These are phyloP conservation scores for Arthroderma sp. DNA, from an alignment of 2,329 filamentous ascomycete species.

Conservation along the genomic window DNA sequence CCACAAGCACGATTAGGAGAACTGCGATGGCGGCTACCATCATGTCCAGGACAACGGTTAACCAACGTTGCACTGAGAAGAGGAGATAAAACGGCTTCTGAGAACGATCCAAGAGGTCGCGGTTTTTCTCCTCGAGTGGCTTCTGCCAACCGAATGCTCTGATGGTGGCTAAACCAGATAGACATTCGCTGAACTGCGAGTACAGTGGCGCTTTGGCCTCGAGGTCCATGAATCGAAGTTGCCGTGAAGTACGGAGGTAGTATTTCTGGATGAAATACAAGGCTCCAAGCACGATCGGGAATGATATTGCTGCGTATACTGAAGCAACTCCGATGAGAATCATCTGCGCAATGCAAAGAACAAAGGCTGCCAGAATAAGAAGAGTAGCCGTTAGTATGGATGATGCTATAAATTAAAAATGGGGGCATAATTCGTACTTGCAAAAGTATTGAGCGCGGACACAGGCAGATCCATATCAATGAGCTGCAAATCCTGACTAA, in stretches of 20 bases:
- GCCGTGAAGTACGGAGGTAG: conserved; percentile 48
- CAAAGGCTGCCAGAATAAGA: conserved; percentile 14
- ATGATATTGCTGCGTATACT: conserved; percentile 26
- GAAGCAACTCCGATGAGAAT: conserved; percentile 27
- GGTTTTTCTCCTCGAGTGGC: conserved; percentile 32
- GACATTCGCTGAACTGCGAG: conserved; percentile 44
- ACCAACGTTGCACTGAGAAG: conserved; percentile 45
- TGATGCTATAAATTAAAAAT: background rate
- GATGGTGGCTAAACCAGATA: conserved; percentile 43
- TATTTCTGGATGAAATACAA: conserved; percentile 37
- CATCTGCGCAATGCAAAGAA: conserved; percentile 26
- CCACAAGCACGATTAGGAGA: conserved; percentile 37
- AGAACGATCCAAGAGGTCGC: conserved; percentile 38
- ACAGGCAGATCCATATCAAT: conserved; percentile 33
- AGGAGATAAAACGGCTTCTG: conserved; percentile 47
- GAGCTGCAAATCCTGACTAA: conserved; percentile 33
- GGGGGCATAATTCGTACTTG: conserved; percentile 14
- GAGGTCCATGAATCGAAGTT: conserved; percentile 47
- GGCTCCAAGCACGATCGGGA: conserved; percentile 25
- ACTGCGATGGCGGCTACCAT: conserved; percentile 38
- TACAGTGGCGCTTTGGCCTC: conserved; percentile 49
- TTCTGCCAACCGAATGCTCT: conserved; percentile 45
- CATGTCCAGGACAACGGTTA: conserved; percentile 35
- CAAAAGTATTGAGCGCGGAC: conserved; percentile 28
- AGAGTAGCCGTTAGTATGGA: conserved; percentile 20